Evolutionary conservation across 768 basidiomycete species (phyloP), one percentile per base, ranked within the genome.

Genomic region (Mycena galopus): DNA sequence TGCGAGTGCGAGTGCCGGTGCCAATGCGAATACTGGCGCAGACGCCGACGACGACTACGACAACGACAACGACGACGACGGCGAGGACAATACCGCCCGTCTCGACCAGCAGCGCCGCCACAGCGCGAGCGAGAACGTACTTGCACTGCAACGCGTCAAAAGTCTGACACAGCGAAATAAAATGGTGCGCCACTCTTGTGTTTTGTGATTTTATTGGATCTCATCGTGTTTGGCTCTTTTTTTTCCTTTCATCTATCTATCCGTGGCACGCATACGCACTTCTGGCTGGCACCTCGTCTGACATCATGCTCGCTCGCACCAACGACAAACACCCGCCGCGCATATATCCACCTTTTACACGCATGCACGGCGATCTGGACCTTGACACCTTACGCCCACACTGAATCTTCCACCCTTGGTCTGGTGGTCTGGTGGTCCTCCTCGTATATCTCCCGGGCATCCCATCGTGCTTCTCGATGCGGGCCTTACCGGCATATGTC

Each of bases 81-180:
- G 88, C 69, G 91, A 92, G 77, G 92, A 94, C 75, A 82, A 88
- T 73, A 93, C 92, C 21, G 91, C 91, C 67, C 82, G 87, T 60
- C 79, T 89, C 65, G 82, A 86, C 75, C 73, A 68, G 75, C 73
- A 69, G 61, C 72, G 75, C 84, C 65, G 82, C 84, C 71, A 62
- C 59, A 77, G 80, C 74, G 80, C 86, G 35, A 91, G 82, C 77
- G 89, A 91, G 74, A 92, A 91, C 76, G 79, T 85, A 14, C 78
- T 85, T 50, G 90, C 93, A 4, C 80, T 95, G 71, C 89, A 92
- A 79, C 86, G 93, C 55, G 92, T 92, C 33, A 90, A 87, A 82
- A 93, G 86, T 70, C 84, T 95, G 58, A 88, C 91, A 19, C 88
- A 93, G 76, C 86, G 93, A 66, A 95, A 93, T 82, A 88, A 91